Conservation (phyloP, 2,329 filamentous ascomycete genomes). For the Ascochyta pisi region DNA sequence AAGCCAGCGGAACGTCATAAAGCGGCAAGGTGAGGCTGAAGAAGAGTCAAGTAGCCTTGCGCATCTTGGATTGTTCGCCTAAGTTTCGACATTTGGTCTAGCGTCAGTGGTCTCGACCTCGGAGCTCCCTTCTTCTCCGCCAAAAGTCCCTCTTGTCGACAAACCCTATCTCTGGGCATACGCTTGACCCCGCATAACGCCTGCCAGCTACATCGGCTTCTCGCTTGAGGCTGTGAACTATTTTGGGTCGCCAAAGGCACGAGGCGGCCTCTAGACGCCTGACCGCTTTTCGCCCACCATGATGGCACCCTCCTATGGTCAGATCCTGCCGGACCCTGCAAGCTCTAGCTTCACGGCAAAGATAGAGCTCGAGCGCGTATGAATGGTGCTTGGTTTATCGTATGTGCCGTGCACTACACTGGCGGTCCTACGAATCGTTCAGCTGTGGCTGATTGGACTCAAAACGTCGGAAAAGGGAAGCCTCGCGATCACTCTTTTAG, state of each 20-base stretch:
- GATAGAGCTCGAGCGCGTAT: background rate
- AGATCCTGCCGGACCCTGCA: too few species aligned
- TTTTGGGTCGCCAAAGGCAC: conserved; percentile 2
- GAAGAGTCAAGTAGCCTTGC: background rate
- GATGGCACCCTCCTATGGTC: background rate
- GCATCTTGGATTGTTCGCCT: conserved; percentile 6
- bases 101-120: conserved; percentile 5
- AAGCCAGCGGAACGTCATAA: background rate
- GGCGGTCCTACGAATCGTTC: background rate
- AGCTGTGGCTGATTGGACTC: conserved; percentile 4
- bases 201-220: background rate
- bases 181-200: background rate
- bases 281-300: conserved; percentile 15
- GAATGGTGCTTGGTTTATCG: background rate
- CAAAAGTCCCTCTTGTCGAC: background rate
- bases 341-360: too few species aligned
- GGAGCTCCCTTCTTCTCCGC: conserved; percentile 1
- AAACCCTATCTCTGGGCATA: background rate
- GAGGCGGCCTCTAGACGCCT: conserved; percentile 11
- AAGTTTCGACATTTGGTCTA: background rate
- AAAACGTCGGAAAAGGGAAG: background rate
- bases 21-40: conserved; percentile 14
- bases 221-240: background rate
- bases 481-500: background rate
- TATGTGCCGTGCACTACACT: background rate